These are phyloP conservation scores for Pseudonectria buxi DNA, from an alignment of 2,329 filamentous ascomycete genomes.

Conservation along the genomic window DNA sequence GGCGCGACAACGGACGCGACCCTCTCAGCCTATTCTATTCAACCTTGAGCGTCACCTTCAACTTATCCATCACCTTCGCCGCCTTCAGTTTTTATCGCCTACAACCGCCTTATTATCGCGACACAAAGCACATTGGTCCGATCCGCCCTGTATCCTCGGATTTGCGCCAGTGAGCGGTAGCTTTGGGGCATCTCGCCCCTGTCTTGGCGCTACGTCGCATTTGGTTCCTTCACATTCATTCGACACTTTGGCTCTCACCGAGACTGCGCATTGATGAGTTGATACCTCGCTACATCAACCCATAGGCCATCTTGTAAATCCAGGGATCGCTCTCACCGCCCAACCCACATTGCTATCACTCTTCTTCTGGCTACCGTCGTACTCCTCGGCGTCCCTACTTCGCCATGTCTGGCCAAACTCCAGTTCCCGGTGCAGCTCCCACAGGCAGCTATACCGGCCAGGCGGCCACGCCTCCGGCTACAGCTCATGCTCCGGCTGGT, in stretches of 20 bases:
- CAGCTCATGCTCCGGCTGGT: slow-evolving; percentile 16
- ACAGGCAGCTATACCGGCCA: slow-evolving; percentile 26
- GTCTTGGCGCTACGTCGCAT: slow-evolving; percentile 3
- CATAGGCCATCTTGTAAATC: no score
- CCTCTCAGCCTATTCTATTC: slow-evolving; percentile 5
- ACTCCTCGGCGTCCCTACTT: background rate
- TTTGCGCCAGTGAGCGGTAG: no score
- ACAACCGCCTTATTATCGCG: background rate
- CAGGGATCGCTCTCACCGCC: background rate
- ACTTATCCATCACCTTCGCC: slow-evolving; percentile 5
- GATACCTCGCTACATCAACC: no score
- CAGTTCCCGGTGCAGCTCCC: slow-evolving; percentile 23
- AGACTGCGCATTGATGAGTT: no score
- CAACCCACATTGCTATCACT: no score
- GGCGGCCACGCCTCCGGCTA: slow-evolving; percentile 28
- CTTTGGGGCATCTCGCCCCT: slow-evolving; percentile 1
- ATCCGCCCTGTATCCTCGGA: no score
- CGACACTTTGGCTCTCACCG: no score
- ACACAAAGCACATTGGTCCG: background rate
- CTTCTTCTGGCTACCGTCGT: no score
- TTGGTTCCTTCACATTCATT: background rate
- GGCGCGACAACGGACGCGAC: slow-evolving; percentile 8
- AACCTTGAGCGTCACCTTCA: slow-evolving; percentile 8
- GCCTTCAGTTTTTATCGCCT: slow-evolving; percentile 1
- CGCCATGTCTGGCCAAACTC: slow-evolving; percentile 30